Evolutionary conservation across 106 monocot genomes (phyloP), one percentile per base, ranked within the genome.

Genomic region (Acorus gramineus): DNA sequence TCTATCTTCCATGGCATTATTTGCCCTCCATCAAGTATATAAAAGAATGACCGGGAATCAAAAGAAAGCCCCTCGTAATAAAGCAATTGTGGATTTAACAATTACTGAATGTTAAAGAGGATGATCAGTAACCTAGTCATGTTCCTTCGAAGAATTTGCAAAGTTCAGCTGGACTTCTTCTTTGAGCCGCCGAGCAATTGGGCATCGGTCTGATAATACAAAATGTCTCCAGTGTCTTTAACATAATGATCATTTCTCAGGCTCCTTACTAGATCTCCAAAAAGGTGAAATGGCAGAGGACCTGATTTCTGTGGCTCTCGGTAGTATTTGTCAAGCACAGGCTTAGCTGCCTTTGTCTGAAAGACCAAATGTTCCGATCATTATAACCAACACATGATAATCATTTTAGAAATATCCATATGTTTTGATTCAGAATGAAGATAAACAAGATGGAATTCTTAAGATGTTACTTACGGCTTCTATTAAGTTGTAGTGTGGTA

Each of bases 271-370:
- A 87, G 62, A 10, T 65, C 50, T 2, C 63, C 72, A 7, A 87
- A 47, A 43, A 87, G 51, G 66, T 87, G 87, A 11, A 80, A 66
- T 28, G 87, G 87, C n/a, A 87, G 43, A 44, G 87, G 87, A 7
- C 69, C 87, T 11, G 87, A 87, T 54, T 78, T 83, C 59, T 80
- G 65, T 2, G 87, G 87, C 12, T 83, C 75, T 47, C 72, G 58
- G 69, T 87, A 87, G 74, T 87, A 87, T 56, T 83, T 84, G 14
- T 83, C 83, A 4, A 87, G 64, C 65, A 87, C 87, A 2, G 87
- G 87, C 59, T 63, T 80, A 9, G 80, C 87, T 1, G 83, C 87
- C 51, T 78, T 59, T 5, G 87, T 87, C 87, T 87, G 80, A 55
- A 49, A 66, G 42, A 50, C 50, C 0, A 59, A 69, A n/a, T 28